Conservation (phyloP, 768 basidiomycete species). For the Sporobolomyces roseus region DNA sequence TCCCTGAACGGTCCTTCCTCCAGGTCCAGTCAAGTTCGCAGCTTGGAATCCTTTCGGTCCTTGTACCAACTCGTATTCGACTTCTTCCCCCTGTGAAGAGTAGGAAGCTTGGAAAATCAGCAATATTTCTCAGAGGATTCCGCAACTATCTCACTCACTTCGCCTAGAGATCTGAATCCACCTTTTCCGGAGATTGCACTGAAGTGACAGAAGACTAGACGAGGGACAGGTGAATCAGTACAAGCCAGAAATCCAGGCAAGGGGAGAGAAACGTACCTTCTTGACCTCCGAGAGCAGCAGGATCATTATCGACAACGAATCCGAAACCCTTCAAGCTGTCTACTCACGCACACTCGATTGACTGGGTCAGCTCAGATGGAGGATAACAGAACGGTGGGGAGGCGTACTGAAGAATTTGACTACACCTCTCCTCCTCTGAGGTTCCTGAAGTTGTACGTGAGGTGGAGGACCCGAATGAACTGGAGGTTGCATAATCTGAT, state of each 20-base stretch:
- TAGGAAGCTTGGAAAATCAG: no score
- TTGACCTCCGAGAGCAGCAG: conserved; percentile 44
- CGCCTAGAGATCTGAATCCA: conserved; percentile 45
- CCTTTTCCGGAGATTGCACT: conserved; percentile 43
- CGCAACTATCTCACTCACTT: no score
- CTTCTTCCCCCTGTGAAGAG: conserved; percentile 41
- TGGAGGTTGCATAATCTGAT: conserved; percentile 38
- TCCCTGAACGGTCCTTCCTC: conserved; percentile 37
- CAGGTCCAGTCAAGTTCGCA: conserved; percentile 44
- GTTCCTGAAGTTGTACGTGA: conserved; percentile 31
- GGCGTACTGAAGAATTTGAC: conserved; percentile 40
- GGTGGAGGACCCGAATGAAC: conserved; percentile 34
- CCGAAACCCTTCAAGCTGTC: conserved; percentile 44
- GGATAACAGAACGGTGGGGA: neutral
- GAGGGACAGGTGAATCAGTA: neutral
- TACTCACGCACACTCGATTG: neutral
- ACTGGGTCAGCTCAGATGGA: neutral
- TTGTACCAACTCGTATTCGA: conserved; percentile 45
- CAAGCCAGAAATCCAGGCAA: no score
- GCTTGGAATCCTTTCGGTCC: conserved; percentile 46
- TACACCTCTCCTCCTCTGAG: conserved; percentile 36
- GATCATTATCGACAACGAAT: conserved; percentile 45
- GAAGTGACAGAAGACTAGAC: conserved; percentile 45
- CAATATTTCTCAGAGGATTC: no score
- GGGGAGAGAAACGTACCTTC: conserved; percentile 37